Percentiles rank a stretch among this genome's conserved stretches.
These are phyloP conservation scores for Lentinus tigrinus DNA, from an alignment of 768 basidiomycete genomes.

Conservation along the genomic window DNA sequence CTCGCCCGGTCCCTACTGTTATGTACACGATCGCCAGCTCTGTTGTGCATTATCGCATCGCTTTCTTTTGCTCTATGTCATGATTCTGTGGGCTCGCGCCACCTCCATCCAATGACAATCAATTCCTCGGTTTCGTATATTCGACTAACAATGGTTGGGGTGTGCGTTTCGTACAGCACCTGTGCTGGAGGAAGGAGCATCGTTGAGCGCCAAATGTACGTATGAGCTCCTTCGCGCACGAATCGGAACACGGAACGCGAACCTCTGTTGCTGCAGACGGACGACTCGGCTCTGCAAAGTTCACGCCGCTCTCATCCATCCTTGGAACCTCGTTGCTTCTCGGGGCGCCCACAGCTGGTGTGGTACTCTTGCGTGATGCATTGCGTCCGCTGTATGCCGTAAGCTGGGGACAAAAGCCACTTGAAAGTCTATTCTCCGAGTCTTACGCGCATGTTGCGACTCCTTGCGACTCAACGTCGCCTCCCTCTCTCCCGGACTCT, in stretches of 20 bases:
- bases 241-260: too few species aligned
- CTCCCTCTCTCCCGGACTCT: not conserved
- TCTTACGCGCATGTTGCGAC: slow-evolving; percentile 17
- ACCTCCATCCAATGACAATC: not conserved
- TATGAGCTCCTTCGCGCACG: too few species aligned
- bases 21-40: slow-evolving; percentile 9
- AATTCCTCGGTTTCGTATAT: not conserved
- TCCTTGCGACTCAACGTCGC: slow-evolving; percentile 14
- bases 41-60: slow-evolving; percentile 19
- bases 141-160: too few species aligned
- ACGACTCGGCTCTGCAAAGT: not conserved
- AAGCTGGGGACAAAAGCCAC: slow-evolving; percentile 7
- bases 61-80: slow-evolving; percentile 18
- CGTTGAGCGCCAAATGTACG: too few species aligned
- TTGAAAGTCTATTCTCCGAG: slow-evolving; percentile 5
- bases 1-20: slow-evolving; percentile 4
- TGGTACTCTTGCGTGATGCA: not conserved
- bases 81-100: slow-evolving; percentile 6
- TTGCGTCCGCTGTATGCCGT: slow-evolving; percentile 9
- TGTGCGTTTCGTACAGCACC: too few species aligned
- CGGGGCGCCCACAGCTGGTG: not conserved
- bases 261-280: too few species aligned
- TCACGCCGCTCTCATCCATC: not conserved
- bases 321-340: not conserved
- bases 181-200: too few species aligned